Evolutionary conservation across 139 green algal species (phyloP).

Genomic region (Chlamydomonas applanata): DNA sequence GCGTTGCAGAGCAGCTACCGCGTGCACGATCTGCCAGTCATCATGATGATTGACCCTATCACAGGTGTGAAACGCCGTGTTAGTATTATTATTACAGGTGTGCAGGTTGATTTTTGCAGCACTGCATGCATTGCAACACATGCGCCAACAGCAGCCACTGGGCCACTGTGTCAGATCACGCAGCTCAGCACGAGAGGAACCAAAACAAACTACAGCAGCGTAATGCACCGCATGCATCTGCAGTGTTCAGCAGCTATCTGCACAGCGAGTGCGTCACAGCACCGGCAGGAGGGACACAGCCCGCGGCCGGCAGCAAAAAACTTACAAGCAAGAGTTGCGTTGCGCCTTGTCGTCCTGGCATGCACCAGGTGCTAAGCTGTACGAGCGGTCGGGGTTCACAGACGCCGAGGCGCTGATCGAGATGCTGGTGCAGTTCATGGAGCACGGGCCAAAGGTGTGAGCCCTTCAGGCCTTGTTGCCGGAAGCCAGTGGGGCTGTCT

Average conservation of each 20-base stretch:
- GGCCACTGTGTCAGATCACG: background rate
- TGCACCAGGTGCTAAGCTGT: slow-evolving; percentile 59
- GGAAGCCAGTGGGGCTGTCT: background rate
- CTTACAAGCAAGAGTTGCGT: too few species aligned
- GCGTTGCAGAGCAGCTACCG: slow-evolving; percentile 57
- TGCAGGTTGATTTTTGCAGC: too few species aligned
- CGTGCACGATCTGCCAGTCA: slow-evolving; percentile 45
- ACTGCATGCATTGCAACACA: too few species aligned
- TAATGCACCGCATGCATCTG: too few species aligned
- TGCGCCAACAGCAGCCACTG: background rate
- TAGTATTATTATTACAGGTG: too few species aligned
- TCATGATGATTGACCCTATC: slow-evolving; percentile 74
- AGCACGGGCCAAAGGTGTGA: slow-evolving; percentile 47
- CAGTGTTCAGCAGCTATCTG: too few species aligned
- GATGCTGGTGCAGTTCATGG: slow-evolving; percentile 85
- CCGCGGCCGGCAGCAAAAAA: too few species aligned
- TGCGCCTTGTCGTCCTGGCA: too few species aligned
- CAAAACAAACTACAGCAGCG: too few species aligned
- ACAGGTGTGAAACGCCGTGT: slow-evolving; percentile 57
- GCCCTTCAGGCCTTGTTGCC: too few species aligned
- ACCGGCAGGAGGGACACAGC: too few species aligned
- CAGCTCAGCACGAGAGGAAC: background rate
- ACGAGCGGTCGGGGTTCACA: slow-evolving; percentile 65
- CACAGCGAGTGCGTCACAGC: too few species aligned
- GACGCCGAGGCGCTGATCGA: slow-evolving; percentile 69